phyloP scores from a whole-genome alignment of 1,284 basidiomycete genomes.

The Farysia itapuensis region DNA sequence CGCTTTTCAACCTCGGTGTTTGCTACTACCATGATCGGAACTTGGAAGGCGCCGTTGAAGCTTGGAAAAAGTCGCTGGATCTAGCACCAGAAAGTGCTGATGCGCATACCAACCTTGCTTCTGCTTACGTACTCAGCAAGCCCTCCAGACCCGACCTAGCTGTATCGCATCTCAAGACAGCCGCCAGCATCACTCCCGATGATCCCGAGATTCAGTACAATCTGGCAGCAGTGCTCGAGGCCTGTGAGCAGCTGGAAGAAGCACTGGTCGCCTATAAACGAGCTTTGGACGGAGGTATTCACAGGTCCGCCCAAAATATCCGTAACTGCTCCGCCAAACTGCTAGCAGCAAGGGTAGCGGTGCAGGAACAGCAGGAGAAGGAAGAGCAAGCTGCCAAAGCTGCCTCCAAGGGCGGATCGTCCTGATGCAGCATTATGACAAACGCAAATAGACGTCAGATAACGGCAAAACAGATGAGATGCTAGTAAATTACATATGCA shows the following conservation, averaged over 20 bases:
- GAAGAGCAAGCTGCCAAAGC: conserved; percentile 1
- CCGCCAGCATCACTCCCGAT: conserved; percentile 79
- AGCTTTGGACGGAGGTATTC: conserved; percentile 74
- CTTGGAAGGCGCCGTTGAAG: conserved; percentile 57
- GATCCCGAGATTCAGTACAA: conserved; percentile 95
- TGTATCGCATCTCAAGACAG: conserved; percentile 74
- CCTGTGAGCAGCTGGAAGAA: conserved; percentile 78
- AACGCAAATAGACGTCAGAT: too few species aligned
- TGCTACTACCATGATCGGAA: conserved; percentile 83
- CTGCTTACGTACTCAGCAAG: conserved; percentile 86
- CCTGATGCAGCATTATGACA: too few species aligned
- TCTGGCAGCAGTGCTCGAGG: conserved; percentile 85
- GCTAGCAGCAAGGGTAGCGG: conserved; percentile 25
- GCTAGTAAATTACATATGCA: too few species aligned
- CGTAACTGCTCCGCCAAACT: conserved; percentile 73
- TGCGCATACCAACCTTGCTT: conserved; percentile 90
- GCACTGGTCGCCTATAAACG: conserved; percentile 77
- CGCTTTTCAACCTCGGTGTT: conserved; percentile 84
- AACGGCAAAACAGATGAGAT: too few species aligned
- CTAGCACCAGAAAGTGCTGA: conserved; percentile 83
- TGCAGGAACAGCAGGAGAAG: conserved; percentile 21
- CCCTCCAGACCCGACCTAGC: conserved; percentile 85
- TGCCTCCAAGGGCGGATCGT: too few species aligned
- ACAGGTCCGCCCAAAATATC: conserved; percentile 76
- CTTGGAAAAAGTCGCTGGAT: conserved; percentile 57